phyloP scores from a whole-genome alignment of 352 stramenopile genomes.

The Globisporangium echinulatum region DNA sequence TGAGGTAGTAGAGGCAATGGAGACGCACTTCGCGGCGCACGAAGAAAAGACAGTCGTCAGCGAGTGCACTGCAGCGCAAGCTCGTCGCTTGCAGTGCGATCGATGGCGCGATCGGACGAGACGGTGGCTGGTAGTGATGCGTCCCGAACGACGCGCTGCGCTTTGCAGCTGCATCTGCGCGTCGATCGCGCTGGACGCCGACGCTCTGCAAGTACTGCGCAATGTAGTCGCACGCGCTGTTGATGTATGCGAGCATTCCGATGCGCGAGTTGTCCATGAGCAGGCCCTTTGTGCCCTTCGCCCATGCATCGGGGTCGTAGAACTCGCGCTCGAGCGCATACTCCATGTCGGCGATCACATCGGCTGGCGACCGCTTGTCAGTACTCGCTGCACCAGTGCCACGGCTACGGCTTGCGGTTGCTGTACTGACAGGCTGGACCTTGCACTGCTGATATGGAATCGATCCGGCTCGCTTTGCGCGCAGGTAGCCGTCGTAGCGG shows the following conservation, averaged over 20 bases:
- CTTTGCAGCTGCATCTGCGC: not conserved
- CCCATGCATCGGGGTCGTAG: slow-evolving; percentile 51
- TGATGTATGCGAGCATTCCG: slow-evolving; percentile 75
- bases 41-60: slow-evolving; percentile 75
- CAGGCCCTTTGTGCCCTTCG: slow-evolving; percentile 34
- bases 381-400: slow-evolving; percentile 3
- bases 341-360: slow-evolving; percentile 48
- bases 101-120: slow-evolving; percentile 1
- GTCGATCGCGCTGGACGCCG: slow-evolving; percentile 1
- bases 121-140: not conserved
- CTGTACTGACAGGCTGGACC: slow-evolving; percentile 11
- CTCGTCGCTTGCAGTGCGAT: slow-evolving; percentile 50
- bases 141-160: slow-evolving; percentile 10
- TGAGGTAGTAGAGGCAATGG: slow-evolving; percentile 75
- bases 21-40: slow-evolving; percentile 67
- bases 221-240: slow-evolving; percentile 70
- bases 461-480: slow-evolving; percentile 41
- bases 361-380: slow-evolving; percentile 18
- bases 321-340: slow-evolving; percentile 57
- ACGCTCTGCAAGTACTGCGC: slow-evolving; percentile 36
- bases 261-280: slow-evolving; percentile 73
- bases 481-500: slow-evolving; percentile 59
- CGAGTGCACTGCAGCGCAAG: slow-evolving; percentile 63
- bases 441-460: slow-evolving; percentile 53
- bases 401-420: not conserved